These are phyloP conservation scores for Condylostoma magnum DNA, from an alignment of 169 alveolate genomes.

Conservation along the genomic window DNA sequence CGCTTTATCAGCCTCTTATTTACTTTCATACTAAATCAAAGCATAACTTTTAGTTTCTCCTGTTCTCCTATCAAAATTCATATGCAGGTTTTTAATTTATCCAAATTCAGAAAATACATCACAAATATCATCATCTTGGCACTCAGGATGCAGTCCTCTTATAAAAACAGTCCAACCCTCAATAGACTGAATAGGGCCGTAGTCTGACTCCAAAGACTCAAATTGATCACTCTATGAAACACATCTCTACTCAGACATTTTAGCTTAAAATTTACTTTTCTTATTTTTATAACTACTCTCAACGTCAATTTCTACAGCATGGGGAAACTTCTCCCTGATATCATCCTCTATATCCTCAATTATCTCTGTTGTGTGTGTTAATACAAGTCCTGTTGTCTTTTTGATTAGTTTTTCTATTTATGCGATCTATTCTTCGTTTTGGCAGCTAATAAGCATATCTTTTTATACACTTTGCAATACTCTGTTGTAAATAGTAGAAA, in stretches of 20 bases:
- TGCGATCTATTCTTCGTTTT: no score
- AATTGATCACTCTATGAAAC: no score
- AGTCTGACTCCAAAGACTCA: not conserved
- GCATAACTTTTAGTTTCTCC: constrained; percentile 77
- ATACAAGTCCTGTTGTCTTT: not conserved
- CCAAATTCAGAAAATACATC: constrained; percentile 65
- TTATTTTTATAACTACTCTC: no score
- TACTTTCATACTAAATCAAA: constrained; percentile 57
- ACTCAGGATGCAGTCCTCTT: constrained; percentile 48
- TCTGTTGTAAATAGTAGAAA: no score
- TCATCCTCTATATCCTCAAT: constrained; percentile 15
- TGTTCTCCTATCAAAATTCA: constrained; percentile 69
- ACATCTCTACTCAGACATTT: no score
- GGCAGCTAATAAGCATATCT: no score
- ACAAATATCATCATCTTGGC: constrained; percentile 63
- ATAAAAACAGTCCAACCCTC: constrained; percentile 52
- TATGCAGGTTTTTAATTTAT: constrained; percentile 59
- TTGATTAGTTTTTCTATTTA: not conserved
- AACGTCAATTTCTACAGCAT: not conserved
- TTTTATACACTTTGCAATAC: no score
- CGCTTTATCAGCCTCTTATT: constrained; percentile 56
- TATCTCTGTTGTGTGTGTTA: constrained; percentile 19
- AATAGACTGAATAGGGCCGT: constrained; percentile 15
- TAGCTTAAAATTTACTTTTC: no score
- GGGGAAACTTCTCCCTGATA: not conserved